These are phyloP conservation scores for Epichloe festucae DNA, from an alignment of 2,329 filamentous ascomycete genomes.

Conservation along the genomic window DNA sequence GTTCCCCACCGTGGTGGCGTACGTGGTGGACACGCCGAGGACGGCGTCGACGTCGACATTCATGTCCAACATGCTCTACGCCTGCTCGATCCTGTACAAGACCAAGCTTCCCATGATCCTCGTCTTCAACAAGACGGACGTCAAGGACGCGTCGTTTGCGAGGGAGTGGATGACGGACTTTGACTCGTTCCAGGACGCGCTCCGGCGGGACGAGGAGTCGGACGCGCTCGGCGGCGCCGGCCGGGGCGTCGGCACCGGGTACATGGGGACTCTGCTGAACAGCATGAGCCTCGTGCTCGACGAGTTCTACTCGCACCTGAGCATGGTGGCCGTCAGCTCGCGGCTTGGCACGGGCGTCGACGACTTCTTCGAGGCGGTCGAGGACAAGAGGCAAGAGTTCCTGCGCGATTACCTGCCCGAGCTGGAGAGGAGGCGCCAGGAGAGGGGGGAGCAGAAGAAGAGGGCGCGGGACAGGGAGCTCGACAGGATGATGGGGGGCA, in stretches of 20 bases:
- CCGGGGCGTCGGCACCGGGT: constrained; percentile 65
- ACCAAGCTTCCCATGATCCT: constrained; percentile 97
- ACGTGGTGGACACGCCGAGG: constrained; percentile 92
- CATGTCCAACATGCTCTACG: constrained; percentile 99
- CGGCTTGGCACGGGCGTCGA: constrained; percentile 87
- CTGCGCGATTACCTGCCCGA: constrained; percentile 84
- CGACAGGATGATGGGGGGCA: constrained; percentile 92
- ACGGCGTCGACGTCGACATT: constrained; percentile 91
- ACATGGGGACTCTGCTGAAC: constrained; percentile 92
- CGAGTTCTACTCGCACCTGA: constrained; percentile 92
- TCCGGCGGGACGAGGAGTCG: constrained; percentile 65
- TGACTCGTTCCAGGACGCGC: constrained; percentile 81
- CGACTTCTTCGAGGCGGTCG: constrained; percentile 84
- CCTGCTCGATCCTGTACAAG: constrained; percentile 97
- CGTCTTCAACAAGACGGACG: constrained; percentile 98
- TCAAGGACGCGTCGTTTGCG: constrained; percentile 79
- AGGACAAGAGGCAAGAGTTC: constrained; percentile 80
- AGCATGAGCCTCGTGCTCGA: constrained; percentile 97
- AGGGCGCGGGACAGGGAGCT: constrained; percentile 66
- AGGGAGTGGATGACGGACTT: constrained; percentile 99
- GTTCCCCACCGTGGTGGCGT: constrained; percentile 94
- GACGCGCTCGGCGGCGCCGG: constrained; percentile 65
- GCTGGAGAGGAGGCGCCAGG: constrained; percentile 61
- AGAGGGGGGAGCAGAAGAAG: constrained; percentile 60
- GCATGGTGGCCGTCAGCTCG: constrained; percentile 82